A percentile compares a stretch with the other conserved stretches of the same genome.
Evolutionary conservation across 2,329 filamentous ascomycete species (phyloP).

Genomic region (Xylaria sp.): DNA sequence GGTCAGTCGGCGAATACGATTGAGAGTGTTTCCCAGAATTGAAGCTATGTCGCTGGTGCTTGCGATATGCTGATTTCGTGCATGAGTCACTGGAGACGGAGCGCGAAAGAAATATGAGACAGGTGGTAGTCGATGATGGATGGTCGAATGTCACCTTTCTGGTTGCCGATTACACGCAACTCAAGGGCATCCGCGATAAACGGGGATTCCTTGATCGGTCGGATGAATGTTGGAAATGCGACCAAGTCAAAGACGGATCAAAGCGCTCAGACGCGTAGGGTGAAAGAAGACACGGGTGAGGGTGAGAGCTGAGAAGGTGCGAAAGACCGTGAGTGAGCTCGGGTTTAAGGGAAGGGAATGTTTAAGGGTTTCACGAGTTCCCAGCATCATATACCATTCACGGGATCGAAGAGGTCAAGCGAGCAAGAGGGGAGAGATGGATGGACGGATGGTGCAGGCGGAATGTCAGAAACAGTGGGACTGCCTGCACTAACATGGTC

Average conservation of each 20-base stretch:
- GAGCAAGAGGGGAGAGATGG: conserved; percentile 10
- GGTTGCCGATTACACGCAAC: conserved; percentile 3
- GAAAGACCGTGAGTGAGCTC: not conserved
- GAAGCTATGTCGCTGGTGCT: conserved; percentile 11
- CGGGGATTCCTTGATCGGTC: not conserved
- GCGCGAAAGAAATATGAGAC: not conserved
- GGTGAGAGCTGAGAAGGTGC: not conserved
- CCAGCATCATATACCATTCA: conserved; percentile 23
- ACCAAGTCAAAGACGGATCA: conserved; percentile 2
- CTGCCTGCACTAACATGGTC: not conserved
- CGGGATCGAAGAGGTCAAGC: conserved; percentile 20
- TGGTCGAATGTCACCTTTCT: conserved; percentile 3
- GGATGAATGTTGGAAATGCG: not conserved
- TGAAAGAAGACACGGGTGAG: not conserved
- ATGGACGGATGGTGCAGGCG: conserved; percentile 2
- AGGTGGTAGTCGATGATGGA: not conserved
- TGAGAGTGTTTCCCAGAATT: conserved; percentile 9
- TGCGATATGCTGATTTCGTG: conserved; percentile 14
- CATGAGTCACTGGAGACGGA: not conserved
- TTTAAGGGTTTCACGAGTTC: conserved; percentile 14
- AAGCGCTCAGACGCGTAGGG: conserved; percentile 1
- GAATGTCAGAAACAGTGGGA: not conserved
- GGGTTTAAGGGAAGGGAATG: conserved; percentile 8
- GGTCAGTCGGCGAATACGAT: conserved; percentile 10
- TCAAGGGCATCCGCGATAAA: conserved; percentile 7